Evolutionary conservation across 805 yeast genomes (phyloP).

Genomic region (Yamadazyma olivae): DNA sequence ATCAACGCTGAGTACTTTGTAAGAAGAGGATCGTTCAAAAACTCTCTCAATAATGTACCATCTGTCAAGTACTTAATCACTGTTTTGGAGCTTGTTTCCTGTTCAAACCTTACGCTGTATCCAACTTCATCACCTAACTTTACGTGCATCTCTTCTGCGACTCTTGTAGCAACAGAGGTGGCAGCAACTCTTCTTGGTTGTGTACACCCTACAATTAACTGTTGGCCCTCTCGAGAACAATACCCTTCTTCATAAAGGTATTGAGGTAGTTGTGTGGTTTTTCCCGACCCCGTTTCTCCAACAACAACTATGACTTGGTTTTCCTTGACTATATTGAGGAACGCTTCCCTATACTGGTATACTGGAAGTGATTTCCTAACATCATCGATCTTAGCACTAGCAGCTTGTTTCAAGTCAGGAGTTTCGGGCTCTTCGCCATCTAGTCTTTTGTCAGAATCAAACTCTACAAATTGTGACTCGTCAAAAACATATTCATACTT

Average conservation of each 20-base stretch:
- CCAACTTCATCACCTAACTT: slow-evolving; percentile 88
- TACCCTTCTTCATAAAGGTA: slow-evolving; percentile 82
- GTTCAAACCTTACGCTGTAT: slow-evolving; percentile 85
- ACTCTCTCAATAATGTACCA: slow-evolving; percentile 90
- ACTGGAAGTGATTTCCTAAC: slow-evolving; percentile 75
- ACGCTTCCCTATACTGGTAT: slow-evolving; percentile 54
- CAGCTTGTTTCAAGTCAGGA: not conserved
- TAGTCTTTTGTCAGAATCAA: slow-evolving; percentile 17
- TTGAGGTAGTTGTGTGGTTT: slow-evolving; percentile 91
- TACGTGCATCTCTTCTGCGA: slow-evolving; percentile 83
- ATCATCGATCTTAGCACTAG: slow-evolving; percentile 32
- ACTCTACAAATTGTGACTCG: slow-evolving; percentile 44
- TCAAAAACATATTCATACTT: slow-evolving; percentile 78
- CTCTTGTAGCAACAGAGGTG: slow-evolving; percentile 83
- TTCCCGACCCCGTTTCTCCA: slow-evolving; percentile 93
- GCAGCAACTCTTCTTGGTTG: slow-evolving; percentile 98
- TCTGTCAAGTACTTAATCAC: slow-evolving; percentile 89
- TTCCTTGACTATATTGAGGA: slow-evolving; percentile 55
- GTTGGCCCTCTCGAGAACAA: slow-evolving; percentile 40
- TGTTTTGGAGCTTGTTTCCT: slow-evolving; percentile 62
- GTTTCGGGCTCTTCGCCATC: slow-evolving; percentile 1
- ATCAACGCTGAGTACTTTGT: slow-evolving; percentile 73
- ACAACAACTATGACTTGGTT: slow-evolving; percentile 73
- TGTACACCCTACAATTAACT: slow-evolving; percentile 68
- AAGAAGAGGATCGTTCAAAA: slow-evolving; percentile 70